phyloP scores from a whole-genome alignment of 306 rosid genomes.

The Purshia tridentata region DNA sequence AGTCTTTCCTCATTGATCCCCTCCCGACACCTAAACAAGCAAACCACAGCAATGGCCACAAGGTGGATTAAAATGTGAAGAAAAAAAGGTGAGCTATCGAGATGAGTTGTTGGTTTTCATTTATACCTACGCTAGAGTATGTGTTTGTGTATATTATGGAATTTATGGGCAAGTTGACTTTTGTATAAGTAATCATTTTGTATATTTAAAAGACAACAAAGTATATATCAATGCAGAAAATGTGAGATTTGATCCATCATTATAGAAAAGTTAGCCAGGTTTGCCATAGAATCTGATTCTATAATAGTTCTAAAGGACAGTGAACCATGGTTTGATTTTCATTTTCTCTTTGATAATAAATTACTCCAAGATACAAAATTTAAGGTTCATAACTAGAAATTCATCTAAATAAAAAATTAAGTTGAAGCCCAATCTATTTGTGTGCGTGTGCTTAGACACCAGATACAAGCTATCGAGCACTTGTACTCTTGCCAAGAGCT shows the following conservation, averaged over 20 bases:
- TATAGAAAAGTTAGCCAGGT: neutral
- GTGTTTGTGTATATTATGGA: neutral
- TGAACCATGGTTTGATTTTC: no score
- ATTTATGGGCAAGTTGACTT: constrained; percentile 3
- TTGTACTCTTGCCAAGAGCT: no score
- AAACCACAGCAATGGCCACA: constrained; percentile 43
- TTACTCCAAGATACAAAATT: no score
- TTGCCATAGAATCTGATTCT: no score
- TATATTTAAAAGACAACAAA: neutral
- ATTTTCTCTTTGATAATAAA: no score
- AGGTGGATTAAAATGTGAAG: constrained; percentile 41
- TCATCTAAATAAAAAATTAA: no score
- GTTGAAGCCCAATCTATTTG: no score
- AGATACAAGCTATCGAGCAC: no score
- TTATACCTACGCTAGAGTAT: neutral
- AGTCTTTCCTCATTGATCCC: constrained; percentile 57
- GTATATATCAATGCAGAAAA: neutral
- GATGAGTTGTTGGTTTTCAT: neutral
- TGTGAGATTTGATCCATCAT: neutral
- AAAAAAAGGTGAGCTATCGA: constrained; percentile 17
- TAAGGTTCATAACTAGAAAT: no score
- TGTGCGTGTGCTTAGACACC: no score
- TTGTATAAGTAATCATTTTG: neutral
- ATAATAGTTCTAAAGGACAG: no score
- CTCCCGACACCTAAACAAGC: constrained; percentile 31